Percentiles rank a stretch among this genome's conserved stretches.
Evolutionary conservation across 106 monocot genomes (phyloP).

Genomic region (Acorus gramineus): DNA sequence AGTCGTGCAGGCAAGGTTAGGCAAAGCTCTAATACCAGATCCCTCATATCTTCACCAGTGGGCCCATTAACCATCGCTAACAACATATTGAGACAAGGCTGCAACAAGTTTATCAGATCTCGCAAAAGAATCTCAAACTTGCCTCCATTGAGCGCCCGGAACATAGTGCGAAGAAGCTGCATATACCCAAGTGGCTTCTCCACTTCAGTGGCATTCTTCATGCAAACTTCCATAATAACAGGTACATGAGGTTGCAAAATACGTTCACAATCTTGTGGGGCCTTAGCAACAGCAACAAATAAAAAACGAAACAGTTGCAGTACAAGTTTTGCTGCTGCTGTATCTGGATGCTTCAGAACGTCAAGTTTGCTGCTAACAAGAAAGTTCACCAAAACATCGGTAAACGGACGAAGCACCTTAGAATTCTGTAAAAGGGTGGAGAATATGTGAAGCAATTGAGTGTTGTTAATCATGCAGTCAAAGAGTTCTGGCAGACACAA

Average conservation of each 20-base stretch:
- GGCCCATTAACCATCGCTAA: constrained; percentile 93
- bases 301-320: constrained; percentile 83
- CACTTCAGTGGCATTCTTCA: constrained; percentile 95
- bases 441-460: constrained; percentile 85
- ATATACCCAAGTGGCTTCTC: constrained; percentile 95
- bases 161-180: constrained; percentile 86
- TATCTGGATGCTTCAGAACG: constrained; percentile 86
- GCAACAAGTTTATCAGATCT: constrained; percentile 86
- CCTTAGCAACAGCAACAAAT: constrained; percentile 84
- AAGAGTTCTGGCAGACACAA: constrained; percentile 94
- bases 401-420: constrained; percentile 83
- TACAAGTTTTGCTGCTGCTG: constrained; percentile 87
- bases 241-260: constrained; percentile 89
- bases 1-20: constrained; percentile 87
- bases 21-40: constrained; percentile 88
- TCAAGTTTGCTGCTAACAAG: constrained; percentile 85
- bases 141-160: constrained; percentile 74
- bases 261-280: constrained; percentile 81
- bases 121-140: constrained; percentile 88
- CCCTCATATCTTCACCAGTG: constrained; percentile 84
- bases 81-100: constrained; percentile 92
- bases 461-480: constrained; percentile 83
- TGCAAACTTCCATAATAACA: constrained; percentile 89
- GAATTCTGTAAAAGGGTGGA: constrained; percentile 69
- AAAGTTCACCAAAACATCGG: constrained; percentile 92